Base-by-base conservation (phyloP, 1,139 yeast species). In the Yamadazyma dushanensis region DNA sequence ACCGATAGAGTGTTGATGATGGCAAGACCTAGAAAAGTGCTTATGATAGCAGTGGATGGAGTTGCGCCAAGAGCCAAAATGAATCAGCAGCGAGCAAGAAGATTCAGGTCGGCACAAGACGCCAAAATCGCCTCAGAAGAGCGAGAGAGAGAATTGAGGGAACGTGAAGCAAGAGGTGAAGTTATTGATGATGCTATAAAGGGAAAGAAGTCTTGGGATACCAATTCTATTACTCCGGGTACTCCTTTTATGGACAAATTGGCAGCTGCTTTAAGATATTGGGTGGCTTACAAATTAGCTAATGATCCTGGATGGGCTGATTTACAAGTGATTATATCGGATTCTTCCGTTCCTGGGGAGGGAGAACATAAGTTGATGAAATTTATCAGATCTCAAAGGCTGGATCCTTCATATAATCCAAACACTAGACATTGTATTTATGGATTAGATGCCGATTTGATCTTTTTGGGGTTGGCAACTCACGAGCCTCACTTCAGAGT, bases 351-450 rank as follows among this genome's bases (percentile, higher is more conserved):
- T n/a, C 99, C 99, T 3, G 99, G 99, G 46, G 98, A 94, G 72
- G 99, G 99, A 58, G 98, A 94, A 66, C 98, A 92, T 66, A 92
- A 92, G 59, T 88, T 92, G 50, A 92, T 92, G 98, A 88, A 87
- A 52, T 94, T 81, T 54, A 88, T 94, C 45, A 78, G 98, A 60
- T 73, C 82, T 31, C 83, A 83, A 61, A 80, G 95, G 49, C 74
- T 86, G 10, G 86, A 82, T 47, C 78, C 82, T 1, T 75, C 73
- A 33, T 86, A 88, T 53, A 78, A 90, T 56, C 85, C 95, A 32
- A 88, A 92, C 56, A 79, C 92, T 15, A 79, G 92, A 54, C 99
- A 94, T 57, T 92, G 97, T 69, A 86, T 94, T 40, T 94, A 94
- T 57, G 99, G 99, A 37, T 73, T 94, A 50, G 99, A 94, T 69